These are phyloP conservation scores for Knufia petricola DNA, from an alignment of 2,329 filamentous ascomycete genomes.

Conservation along the genomic window DNA sequence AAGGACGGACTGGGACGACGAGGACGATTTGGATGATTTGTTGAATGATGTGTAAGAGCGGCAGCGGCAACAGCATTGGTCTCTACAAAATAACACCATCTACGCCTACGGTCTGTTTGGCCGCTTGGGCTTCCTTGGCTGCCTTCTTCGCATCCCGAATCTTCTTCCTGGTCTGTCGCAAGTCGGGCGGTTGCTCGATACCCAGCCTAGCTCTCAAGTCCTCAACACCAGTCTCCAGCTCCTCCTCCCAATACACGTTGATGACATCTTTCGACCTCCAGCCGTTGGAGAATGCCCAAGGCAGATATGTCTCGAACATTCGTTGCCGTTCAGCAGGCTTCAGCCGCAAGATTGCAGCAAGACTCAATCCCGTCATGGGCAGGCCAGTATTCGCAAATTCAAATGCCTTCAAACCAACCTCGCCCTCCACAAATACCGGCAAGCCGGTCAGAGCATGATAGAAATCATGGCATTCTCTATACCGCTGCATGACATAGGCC, in stretches of 20 bases:
- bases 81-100: constrained; percentile 1
- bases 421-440: constrained; percentile 85
- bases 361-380: constrained; percentile 85
- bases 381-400: constrained; percentile 91
- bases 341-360: constrained; percentile 59
- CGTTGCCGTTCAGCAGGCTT: constrained; percentile 54
- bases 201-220: constrained; percentile 65
- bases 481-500: constrained; percentile 97
- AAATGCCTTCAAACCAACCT: constrained; percentile 94
- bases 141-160: constrained; percentile 60
- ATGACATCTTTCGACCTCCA: constrained; percentile 68
- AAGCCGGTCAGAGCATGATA: constrained; percentile 90
- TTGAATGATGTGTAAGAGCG: constrained; percentile 16
- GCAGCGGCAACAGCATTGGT: background rate
- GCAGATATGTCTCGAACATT: constrained; percentile 67
- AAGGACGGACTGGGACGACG: constrained; percentile 77
- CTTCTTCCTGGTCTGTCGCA: constrained; percentile 64
- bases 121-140: constrained; percentile 54
- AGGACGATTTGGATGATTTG: constrained; percentile 47
- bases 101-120: constrained; percentile 19
- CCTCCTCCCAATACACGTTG: constrained; percentile 97
- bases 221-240: constrained; percentile 72
- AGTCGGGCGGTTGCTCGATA: constrained; percentile 80
- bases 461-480: constrained; percentile 95
- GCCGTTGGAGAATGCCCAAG: constrained; percentile 85